These are phyloP conservation scores for Fistulinella prunicolor DNA, from an alignment of 768 basidiomycete species.

Conservation along the genomic window DNA sequence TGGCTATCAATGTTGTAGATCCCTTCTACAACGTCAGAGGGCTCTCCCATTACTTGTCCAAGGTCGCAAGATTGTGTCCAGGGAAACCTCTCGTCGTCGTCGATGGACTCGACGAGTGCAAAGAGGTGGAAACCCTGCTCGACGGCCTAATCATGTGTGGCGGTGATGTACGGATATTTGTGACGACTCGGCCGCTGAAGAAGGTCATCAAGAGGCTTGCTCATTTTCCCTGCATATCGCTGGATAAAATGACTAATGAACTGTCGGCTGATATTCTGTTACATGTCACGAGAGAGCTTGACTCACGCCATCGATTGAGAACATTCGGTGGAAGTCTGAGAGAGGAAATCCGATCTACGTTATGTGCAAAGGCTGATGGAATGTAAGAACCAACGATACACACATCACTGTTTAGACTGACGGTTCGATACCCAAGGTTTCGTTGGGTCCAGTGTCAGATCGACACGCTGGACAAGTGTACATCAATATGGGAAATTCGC, in stretches of 20 bases:
- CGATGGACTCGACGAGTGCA: conserved; percentile 25
- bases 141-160: conserved; percentile 1
- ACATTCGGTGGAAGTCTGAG: conserved; percentile 1
- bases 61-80: not conserved
- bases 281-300: conserved; percentile 9
- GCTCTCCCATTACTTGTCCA: not conserved
- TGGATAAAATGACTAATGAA: conserved; percentile 1
- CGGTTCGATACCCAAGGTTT: no score
- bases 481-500: not conserved
- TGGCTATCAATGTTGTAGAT: not conserved
- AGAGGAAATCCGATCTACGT: conserved; percentile 1
- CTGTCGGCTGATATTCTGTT: conserved; percentile 9
- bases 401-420: no score
- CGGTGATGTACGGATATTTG: not conserved
- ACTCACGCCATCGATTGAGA: conserved; percentile 6
- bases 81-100: conserved; percentile 12
- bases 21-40: no score
- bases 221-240: conserved; percentile 10
- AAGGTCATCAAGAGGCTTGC: no score
- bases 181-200: conserved; percentile 7
- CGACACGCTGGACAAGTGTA: not conserved
- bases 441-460: no score
- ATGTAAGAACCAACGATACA: conserved; percentile 11
- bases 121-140: conserved; percentile 8
- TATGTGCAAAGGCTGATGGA: conserved; percentile 15